Evolutionary conservation across 176 grass and related monocot species (phyloP), one percentile per base, ranked within the genome.

Genomic region (Aechmea fasciata): DNA sequence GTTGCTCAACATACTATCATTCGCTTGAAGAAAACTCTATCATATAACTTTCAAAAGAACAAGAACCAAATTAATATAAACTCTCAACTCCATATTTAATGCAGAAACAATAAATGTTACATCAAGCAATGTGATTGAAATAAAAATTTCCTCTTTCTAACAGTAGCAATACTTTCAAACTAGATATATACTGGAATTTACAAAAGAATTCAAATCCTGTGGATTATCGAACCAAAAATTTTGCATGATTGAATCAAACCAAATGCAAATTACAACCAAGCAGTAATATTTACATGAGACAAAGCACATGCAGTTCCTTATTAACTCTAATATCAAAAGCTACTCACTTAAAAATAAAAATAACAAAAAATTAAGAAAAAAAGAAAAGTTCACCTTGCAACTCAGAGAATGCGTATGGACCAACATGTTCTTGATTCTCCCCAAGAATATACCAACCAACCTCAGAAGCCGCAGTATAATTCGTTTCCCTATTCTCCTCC

Each of bases 361-460:
- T 23, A 23, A n/a, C n/a, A n/a, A n/a, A n/a, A 23, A 23, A 0
- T 23, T 23, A 23, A 23, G 22, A 23, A 66, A 2, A 73, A 47
- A 80, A n/a, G 47, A 67, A 0, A 50, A 70, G 19, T 72, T 65
- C 28, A 93, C 90, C 94, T 88, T 75, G 84, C 19, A 99, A 77
- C 79, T 93, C 94, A 0, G 82, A 67, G 47, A 93, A 75, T 3
- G 82, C 50, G 82, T 99, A 99, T 66, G 94, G 95, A 33, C 87
- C 90, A 19, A 94, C 71, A 53, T 80, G 59, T 80, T 99, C 90
- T 75, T 99, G 87, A 77, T 84, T 90, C 65, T 79, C 77, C 22
- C 87, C 90, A n/a, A 99, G 76, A 26, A 99, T 83, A 79, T 90
- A 99, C 94, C 90, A 99, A 50, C 84, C 87, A 13, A 76, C 50